These are phyloP conservation scores for Sindora glabra DNA, from an alignment of 306 rosid species.

Conservation along the genomic window DNA sequence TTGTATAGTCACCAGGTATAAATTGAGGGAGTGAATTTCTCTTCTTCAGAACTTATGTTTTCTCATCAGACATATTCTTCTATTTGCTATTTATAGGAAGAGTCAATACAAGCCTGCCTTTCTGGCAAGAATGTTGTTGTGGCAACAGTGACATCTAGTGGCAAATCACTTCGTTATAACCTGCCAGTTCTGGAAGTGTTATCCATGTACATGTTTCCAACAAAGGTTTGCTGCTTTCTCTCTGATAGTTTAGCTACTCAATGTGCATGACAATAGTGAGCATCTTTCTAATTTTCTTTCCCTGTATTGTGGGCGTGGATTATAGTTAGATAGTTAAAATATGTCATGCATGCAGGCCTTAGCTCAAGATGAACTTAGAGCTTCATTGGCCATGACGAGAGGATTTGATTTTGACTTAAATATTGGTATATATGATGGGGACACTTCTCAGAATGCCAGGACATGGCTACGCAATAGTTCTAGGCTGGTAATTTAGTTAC, in stretches of 20 bases:
- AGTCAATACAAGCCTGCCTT: constrained; percentile 69
- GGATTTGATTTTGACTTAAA: constrained; percentile 48
- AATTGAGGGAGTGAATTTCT: constrained; percentile 11
- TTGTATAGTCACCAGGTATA: constrained; percentile 87
- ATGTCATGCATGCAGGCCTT: constrained; percentile 55
- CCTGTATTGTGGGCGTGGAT: not conserved
- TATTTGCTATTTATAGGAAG: constrained; percentile 40
- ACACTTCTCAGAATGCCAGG: constrained; percentile 64
- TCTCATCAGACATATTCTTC: constrained; percentile 8
- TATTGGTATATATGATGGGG: constrained; percentile 91
- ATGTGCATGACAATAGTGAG: constrained; percentile 2
- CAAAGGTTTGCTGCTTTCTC: constrained; percentile 56
- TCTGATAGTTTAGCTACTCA: not conserved
- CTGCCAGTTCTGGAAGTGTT: constrained; percentile 69
- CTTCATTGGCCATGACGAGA: constrained; percentile 54
- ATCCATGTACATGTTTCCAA: constrained; percentile 80
- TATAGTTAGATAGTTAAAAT: constrained; percentile 7
- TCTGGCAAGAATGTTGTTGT: constrained; percentile 68
- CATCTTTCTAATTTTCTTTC: not conserved
- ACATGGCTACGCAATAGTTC: constrained; percentile 59
- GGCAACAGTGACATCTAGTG: constrained; percentile 94
- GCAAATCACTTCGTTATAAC: constrained; percentile 92
- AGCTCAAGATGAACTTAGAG: constrained; percentile 94
- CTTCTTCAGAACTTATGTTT: constrained; percentile 4
- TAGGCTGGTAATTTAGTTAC: constrained; percentile 62